Evolutionary conservation across 768 basidiomycete species (phyloP).

Genomic region (Gloeostereum incarnatum): DNA sequence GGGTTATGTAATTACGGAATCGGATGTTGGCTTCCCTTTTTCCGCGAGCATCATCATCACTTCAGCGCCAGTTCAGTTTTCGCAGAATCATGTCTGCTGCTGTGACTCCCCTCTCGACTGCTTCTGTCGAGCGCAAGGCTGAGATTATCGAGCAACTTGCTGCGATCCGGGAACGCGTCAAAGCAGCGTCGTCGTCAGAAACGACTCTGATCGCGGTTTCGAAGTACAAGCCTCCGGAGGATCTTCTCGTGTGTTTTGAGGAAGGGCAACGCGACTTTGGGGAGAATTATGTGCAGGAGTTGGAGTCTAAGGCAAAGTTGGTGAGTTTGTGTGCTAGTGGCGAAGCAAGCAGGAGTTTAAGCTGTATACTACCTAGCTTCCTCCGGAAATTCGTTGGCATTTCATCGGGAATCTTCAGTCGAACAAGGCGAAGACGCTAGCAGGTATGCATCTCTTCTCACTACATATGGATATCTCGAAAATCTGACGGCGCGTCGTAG

Average conservation of each 20-base stretch:
- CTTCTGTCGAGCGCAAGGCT: no score
- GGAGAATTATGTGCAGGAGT: conserved; percentile 94
- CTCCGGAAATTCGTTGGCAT: conserved; percentile 87
- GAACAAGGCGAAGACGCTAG: conserved; percentile 87
- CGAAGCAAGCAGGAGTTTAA: neutral
- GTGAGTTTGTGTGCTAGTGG: conserved; percentile 27
- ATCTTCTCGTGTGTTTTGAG: conserved; percentile 77
- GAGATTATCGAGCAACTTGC: no score
- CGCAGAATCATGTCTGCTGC: no score
- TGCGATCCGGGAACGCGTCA: conserved; percentile 13
- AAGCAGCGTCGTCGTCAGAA: no score
- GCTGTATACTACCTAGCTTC: conserved; percentile 50
- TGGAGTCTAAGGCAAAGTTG: conserved; percentile 75
- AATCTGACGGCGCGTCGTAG: no score
- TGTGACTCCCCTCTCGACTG: no score
- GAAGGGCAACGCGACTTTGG: conserved; percentile 87
- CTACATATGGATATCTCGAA: no score
- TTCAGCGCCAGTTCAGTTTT: no score
- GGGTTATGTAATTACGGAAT: no score
- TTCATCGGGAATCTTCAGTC: conserved; percentile 93
- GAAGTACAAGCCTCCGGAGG: conserved; percentile 84
- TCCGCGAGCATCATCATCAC: no score
- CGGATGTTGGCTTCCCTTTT: no score
- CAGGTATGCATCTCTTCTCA: conserved; percentile 44
- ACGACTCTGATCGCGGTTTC: conserved; percentile 92